Conservation (phyloP, 257 asterid genomes). For the Plantago major region DNA sequence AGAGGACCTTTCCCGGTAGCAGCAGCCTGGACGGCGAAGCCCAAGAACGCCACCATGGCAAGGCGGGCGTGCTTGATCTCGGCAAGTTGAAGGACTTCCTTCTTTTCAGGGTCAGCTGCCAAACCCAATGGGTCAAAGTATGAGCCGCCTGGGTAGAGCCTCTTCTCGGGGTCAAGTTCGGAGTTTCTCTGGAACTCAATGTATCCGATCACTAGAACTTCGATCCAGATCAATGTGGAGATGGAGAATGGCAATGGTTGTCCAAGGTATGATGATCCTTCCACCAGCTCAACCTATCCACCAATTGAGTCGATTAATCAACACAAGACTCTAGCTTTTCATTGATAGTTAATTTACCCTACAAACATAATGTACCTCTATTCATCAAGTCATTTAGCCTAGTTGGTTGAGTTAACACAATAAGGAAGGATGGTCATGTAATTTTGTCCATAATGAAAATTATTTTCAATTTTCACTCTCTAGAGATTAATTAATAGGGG, state of each 20-base stretch:
- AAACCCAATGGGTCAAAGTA: conserved; percentile 89
- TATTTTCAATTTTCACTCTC: no score
- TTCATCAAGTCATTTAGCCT: no score
- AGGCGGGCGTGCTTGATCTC: conserved; percentile 99
- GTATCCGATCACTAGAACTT: conserved; percentile 76
- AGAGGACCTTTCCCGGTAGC: conserved; percentile 98
- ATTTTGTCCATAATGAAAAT: no score
- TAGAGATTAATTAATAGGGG: no score
- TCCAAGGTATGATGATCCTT: conserved; percentile 88
- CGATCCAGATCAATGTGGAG: conserved; percentile 82
- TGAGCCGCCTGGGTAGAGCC: conserved; percentile 90
- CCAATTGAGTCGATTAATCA: neutral
- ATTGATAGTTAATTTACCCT: no score
- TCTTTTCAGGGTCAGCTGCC: conserved; percentile 96
- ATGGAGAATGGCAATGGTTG: conserved; percentile 93
- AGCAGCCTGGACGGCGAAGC: conserved; percentile 92
- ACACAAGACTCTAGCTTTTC: no score
- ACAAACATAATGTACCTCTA: neutral
- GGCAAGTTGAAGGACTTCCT: conserved; percentile 75
- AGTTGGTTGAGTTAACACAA: no score
- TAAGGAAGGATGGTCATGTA: no score
- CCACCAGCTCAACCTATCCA: conserved; percentile 75
- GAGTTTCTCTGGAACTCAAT: conserved; percentile 95
- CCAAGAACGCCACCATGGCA: conserved; percentile 92
- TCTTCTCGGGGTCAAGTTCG: conserved; percentile 93